Conservation (phyloP, 176 grass and related monocot species). For the Musa acuminata region DNA sequence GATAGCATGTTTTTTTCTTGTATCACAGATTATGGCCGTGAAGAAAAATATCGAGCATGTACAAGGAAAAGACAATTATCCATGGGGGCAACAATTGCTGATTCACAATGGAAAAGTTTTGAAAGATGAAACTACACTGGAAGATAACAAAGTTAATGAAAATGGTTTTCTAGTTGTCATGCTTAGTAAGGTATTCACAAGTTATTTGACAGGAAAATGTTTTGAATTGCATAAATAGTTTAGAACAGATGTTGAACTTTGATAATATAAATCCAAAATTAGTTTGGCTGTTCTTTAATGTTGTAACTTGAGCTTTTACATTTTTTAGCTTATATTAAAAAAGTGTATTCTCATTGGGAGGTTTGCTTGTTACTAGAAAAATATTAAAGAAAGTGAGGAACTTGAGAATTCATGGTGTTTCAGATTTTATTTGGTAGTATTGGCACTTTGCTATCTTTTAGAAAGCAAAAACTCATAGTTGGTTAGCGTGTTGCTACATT, state of each 20-base stretch:
- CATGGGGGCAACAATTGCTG: conserved; percentile 78
- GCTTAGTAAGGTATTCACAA: conserved; percentile 68
- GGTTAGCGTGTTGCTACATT: too few species aligned
- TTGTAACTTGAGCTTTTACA: not conserved
- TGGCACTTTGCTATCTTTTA: not conserved
- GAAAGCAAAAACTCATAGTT: too few species aligned
- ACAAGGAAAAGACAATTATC: conserved; percentile 68
- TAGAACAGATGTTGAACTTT: not conserved
- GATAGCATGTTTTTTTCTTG: not conserved
- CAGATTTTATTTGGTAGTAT: not conserved
- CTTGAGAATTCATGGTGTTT: not conserved
- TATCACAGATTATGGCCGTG: conserved; percentile 59
- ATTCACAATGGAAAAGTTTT: conserved; percentile 96
- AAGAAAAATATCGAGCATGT: conserved; percentile 69
- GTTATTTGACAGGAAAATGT: not conserved
- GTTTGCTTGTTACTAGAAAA: not conserved
- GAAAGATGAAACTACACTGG: conserved; percentile 92
- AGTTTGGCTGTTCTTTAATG: not conserved
- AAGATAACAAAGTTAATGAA: conserved; percentile 71
- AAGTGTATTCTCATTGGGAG: not conserved
- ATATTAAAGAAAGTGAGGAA: not conserved
- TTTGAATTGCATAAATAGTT: not conserved
- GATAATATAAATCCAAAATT: not conserved
- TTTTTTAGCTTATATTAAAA: not conserved
- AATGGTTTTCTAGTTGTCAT: conserved; percentile 90